Conservation (phyloP, 148 eudicot genomes). For the Fagopyrum tataricum region DNA sequence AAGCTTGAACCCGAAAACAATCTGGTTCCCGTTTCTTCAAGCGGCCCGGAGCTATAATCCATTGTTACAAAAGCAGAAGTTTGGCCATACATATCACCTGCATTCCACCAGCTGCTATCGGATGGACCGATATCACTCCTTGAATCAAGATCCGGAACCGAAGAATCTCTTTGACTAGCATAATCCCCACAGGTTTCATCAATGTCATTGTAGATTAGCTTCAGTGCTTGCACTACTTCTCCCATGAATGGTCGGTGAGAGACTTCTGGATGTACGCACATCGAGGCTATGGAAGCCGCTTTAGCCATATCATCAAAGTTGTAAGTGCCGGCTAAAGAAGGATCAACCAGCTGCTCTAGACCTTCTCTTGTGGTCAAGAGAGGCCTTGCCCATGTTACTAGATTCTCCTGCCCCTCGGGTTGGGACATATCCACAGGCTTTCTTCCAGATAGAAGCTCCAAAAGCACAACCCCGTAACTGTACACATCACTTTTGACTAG, state of each 20-base stretch:
- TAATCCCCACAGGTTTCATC: constrained; percentile 69
- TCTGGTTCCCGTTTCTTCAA: constrained; percentile 63
- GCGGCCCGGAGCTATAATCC: constrained; percentile 91
- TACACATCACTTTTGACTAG: constrained; percentile 12
- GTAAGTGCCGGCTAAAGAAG: constrained; percentile 51
- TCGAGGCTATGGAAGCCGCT: constrained; percentile 90
- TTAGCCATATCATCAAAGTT: constrained; percentile 79
- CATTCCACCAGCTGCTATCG: constrained; percentile 94
- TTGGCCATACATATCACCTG: constrained; percentile 50
- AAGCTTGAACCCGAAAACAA: constrained; percentile 57
- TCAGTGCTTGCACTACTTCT: constrained; percentile 95
- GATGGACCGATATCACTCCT: constrained; percentile 69
- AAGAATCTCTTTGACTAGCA: constrained; percentile 64
- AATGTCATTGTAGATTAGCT: constrained; percentile 64
- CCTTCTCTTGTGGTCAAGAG: constrained; percentile 73
- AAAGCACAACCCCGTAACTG: constrained; percentile 12
- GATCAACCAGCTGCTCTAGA: constrained; percentile 70
- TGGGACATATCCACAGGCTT: constrained; percentile 14
- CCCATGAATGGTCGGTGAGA: constrained; percentile 97
- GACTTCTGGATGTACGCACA: constrained; percentile 97
- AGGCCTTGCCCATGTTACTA: constrained; percentile 46
- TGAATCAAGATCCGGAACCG: constrained; percentile 63
- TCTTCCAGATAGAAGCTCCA: constrained; percentile 13
- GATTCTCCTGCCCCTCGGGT: constrained; percentile 12
- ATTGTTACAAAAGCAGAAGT: constrained; percentile 76